Evolutionary conservation across 768 basidiomycete genomes (phyloP).

Genomic region (Scleroderma bovista): DNA sequence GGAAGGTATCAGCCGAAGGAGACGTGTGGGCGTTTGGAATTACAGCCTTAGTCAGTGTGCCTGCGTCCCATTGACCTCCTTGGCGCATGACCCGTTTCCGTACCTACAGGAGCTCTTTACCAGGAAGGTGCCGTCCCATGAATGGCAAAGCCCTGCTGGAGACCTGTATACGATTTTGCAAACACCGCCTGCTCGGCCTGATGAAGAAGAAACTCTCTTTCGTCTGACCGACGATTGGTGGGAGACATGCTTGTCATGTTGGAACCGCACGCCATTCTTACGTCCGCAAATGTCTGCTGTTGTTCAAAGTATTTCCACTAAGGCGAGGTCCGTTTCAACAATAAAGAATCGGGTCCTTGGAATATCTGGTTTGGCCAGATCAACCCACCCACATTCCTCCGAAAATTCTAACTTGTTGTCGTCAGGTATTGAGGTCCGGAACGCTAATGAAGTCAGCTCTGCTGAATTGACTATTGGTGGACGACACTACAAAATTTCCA

Average conservation of each 20-base stretch:
- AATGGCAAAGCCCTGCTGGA: neutral
- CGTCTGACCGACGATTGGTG: neutral
- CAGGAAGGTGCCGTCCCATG: neutral
- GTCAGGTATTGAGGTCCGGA: neutral
- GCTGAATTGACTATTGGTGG: neutral
- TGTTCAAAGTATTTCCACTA: neutral
- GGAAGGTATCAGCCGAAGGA: neutral
- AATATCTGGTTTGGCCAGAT: too few species aligned
- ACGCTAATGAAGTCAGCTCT: neutral
- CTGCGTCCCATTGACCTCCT: neutral
- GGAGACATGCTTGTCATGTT: neutral
- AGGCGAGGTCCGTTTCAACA: neutral
- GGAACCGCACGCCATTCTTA: neutral
- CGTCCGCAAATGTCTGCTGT: neutral
- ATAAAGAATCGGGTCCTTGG: too few species aligned
- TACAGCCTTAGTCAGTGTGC: neutral
- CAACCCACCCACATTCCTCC: neutral
- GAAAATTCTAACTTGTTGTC: neutral
- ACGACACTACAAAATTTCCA: neutral
- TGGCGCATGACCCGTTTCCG: neutral
- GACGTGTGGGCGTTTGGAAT: neutral
- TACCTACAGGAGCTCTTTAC: neutral
- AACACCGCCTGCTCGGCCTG: neutral
- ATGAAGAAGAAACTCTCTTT: neutral
- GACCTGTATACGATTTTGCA: neutral